Base-by-base conservation (phyloP, 2,329 filamentous ascomycete genomes). In the Trichoderma arundinaceum region DNA sequence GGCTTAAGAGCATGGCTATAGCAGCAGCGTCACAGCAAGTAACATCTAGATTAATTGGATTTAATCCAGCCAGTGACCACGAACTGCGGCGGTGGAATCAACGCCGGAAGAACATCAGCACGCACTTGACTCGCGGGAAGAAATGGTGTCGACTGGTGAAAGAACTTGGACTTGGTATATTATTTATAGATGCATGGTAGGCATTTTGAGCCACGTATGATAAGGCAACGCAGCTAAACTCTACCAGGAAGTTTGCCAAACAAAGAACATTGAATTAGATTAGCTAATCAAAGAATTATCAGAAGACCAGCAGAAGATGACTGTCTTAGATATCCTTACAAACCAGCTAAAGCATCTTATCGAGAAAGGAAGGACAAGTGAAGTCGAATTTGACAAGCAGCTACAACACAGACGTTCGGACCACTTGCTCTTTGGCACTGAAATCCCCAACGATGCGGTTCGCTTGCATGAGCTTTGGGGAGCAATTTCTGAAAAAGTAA, bases 131-230 rank as follows among this genome's bases (percentile, higher is more conserved):
- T 4, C 54, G 54, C 53, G 54, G 64, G 15, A 17, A 41, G 41
- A 68, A 68, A 53, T 66, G 53, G 54, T 43, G 38, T 44, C 64
- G 57, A 33, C 28, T 68, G 35, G 46, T 64, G 17, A 7, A 64
- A 12, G 48, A 38, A 19, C 52, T 66, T 43, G 32, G 65, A 33
- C 53, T 39, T 19, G 39, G 60, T 9, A 64, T 67, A 44, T 33
- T 67, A 33, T 38, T 60, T 17, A 56, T 46, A 39, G 43, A 61
- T 51, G 44, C 56, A 33, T 67, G 60, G 60, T 67, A 64, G 7
- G 60, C 28, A 33, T 22, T 28, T 48, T 17, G n/a, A 7, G 19
- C 7, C 6, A 46, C 43, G 10, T 19, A 3, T 19, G 28, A 54
- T 57, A 32, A 46, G 54, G 53, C 28, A 48, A 46, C 32, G n/a